Evolutionary conservation across 352 stramenopile genomes (phyloP).

Genomic region (Phytophthora sp.): DNA sequence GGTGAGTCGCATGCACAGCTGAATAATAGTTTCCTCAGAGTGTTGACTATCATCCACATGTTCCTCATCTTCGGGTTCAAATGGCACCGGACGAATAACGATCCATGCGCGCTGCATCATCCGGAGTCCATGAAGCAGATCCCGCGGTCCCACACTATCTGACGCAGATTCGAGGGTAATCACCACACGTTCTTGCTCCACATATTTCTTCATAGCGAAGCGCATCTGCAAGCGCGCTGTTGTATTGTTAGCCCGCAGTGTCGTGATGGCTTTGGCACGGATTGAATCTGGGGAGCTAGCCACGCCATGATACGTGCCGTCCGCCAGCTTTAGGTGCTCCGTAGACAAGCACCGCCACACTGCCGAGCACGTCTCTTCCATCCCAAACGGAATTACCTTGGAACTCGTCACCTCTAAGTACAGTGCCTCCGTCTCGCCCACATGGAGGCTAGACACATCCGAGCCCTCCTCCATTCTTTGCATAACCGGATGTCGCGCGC

Average conservation of each 20-base stretch:
- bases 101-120: conserved; percentile 55
- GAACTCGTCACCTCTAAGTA: conserved; percentile 49
- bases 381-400: conserved; percentile 53
- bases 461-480: conserved; percentile 36
- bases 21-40: conserved; percentile 47
- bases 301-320: conserved; percentile 46
- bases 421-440: conserved; percentile 30
- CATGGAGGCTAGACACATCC: conserved; percentile 39
- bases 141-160: conserved; percentile 40
- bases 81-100: conserved; percentile 36
- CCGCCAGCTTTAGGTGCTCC: conserved; percentile 41
- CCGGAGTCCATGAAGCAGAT: conserved; percentile 43
- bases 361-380: conserved; percentile 43
- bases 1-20: conserved; percentile 59
- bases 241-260: conserved; percentile 36
- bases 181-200: conserved; percentile 30
- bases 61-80: conserved; percentile 10
- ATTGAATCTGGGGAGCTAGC: conserved; percentile 41
- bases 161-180: conserved; percentile 39
- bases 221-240: conserved; percentile 42
- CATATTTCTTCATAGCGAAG: conserved; percentile 50
- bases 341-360: conserved; percentile 48
- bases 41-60: background rate
- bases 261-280: conserved; percentile 53
- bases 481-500: conserved; percentile 34